Percentiles rank a stretch among this genome's conserved stretches.
Evolutionary conservation across 139 green algal species (phyloP).

Genomic region (Mesotaenium endlicherianum): DNA sequence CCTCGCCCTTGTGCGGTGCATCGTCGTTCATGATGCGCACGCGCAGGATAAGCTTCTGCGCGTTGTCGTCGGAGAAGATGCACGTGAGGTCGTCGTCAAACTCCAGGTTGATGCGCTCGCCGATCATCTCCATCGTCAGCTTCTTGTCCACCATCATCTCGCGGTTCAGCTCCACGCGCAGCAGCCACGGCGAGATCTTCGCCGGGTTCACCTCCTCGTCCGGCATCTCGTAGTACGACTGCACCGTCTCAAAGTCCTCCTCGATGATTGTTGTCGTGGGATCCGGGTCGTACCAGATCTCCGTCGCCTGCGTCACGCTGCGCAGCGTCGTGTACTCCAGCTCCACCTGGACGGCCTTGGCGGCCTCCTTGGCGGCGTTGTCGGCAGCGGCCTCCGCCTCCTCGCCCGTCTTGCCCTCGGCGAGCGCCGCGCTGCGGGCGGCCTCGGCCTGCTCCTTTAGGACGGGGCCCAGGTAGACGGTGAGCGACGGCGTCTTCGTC

Average conservation of each 20-base stretch:
- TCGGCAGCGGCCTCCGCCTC: slow-evolving; percentile 11
- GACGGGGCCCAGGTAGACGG: slow-evolving; percentile 75
- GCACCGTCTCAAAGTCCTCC: slow-evolving; percentile 85
- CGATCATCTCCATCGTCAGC: slow-evolving; percentile 73
- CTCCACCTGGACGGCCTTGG: slow-evolving; percentile 87
- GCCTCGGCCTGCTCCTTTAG: not conserved
- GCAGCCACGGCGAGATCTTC: slow-evolving; percentile 88
- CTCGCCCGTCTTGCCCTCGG: not conserved
- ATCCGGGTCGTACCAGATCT: slow-evolving; percentile 85
- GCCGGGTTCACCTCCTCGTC: slow-evolving; percentile 75
- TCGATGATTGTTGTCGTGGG: slow-evolving; percentile 77
- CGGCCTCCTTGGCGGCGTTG: slow-evolving; percentile 68
- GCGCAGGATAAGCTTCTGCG: slow-evolving; percentile 86
- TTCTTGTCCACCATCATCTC: slow-evolving; percentile 96
- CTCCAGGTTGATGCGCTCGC: slow-evolving; percentile 73
- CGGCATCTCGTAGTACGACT: slow-evolving; percentile 81
- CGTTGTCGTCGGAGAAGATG: slow-evolving; percentile 97
- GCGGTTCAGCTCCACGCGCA: slow-evolving; percentile 90
- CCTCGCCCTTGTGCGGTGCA: slow-evolving; percentile 25
- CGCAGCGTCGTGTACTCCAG: slow-evolving; percentile 96
- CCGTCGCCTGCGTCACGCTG: slow-evolving; percentile 70
- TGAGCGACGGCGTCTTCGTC: slow-evolving; percentile 95
- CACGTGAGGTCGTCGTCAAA: slow-evolving; percentile 89
- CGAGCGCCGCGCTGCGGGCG: slow-evolving; percentile 78
- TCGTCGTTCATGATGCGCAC: slow-evolving; percentile 68